Base-by-base conservation (phyloP, 345 rosid species). In the Crucihimalaya himalaica region DNA sequence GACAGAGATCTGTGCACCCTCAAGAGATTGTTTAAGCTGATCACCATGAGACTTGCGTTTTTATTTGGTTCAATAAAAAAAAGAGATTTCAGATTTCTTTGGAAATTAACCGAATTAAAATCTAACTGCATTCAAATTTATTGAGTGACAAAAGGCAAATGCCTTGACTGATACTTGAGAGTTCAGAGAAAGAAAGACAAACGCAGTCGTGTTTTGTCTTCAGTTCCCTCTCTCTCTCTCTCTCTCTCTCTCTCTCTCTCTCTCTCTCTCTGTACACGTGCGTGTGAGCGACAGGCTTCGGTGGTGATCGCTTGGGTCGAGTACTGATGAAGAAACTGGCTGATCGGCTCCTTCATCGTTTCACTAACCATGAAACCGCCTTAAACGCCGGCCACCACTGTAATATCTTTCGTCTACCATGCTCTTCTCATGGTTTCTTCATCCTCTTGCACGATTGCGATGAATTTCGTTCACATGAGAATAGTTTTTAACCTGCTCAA, bases 321-420 rank as follows among this genome's bases (percentile, higher is more conserved):
- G 57, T 16, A 63, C 1, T 27, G 72, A 88, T 88, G 94, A 81
- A 70, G 70, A 80, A 45, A 63, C 72, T 37, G 61, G 63, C 83
- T 66, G 66, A 70, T 75, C 80, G 78, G 32, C 55, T 88, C 61
- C 43, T 76, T 14, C 66, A 67, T 63, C 81, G 68, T 81, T 78
- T 86, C 46, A 8, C 79, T 42, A 52, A 78, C 57, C 76, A 71
- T 42, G 73, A 63, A 43, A 63, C 56, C 42, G 55, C 53, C 16
- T 46, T 45, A 35, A 51, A 40, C 43, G 77, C 71, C 18, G 76
- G 76, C 77, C 76, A 71, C 47, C 76, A 65, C 75, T 55, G 74
- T 67, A 59, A 25, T 14, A 8, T 48, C 52, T 29, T 50, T 18
- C 39, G 60, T 65, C 64, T 15, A 19, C 37, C 40, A 39, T 32